These are phyloP conservation scores for Triangularia verruculosa DNA, from an alignment of 2,329 filamentous ascomycete genomes.

Conservation along the genomic window DNA sequence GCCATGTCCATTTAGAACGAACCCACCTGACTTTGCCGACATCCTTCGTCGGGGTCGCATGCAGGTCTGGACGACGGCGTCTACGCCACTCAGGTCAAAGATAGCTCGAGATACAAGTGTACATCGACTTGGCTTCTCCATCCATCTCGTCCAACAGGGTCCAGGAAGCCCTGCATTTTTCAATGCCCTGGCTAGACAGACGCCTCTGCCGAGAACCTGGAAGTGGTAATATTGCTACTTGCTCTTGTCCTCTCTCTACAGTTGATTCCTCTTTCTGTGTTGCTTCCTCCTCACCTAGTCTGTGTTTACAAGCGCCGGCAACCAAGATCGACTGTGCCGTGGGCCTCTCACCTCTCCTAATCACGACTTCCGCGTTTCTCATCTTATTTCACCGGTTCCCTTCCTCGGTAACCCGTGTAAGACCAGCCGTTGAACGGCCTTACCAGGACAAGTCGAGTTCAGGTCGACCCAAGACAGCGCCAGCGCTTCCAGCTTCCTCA, in stretches of 20 bases:
- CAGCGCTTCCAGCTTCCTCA: conserved; percentile 23
- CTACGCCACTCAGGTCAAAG: conserved; percentile 35
- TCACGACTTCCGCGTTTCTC: background rate
- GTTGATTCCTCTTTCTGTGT: background rate
- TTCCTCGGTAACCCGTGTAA: background rate
- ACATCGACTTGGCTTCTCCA: conserved; percentile 5
- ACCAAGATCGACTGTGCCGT: conserved; percentile 1
- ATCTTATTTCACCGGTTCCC: conserved; percentile 1
- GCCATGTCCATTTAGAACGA: conserved; percentile 22
- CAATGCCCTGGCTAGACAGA: conserved; percentile 3
- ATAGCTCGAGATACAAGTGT: conserved; percentile 19
- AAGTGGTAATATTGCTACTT: background rate
- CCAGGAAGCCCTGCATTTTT: conserved; percentile 1
- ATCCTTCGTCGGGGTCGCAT: conserved; percentile 29
- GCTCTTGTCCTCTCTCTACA: conserved; percentile 4
- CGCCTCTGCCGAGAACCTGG: conserved; percentile 4
- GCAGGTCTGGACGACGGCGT: conserved; percentile 32
- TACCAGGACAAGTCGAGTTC: conserved; percentile 6
- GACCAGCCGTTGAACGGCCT: conserved; percentile 7
- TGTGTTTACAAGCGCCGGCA: background rate
- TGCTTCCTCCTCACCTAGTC: background rate
- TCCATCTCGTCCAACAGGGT: conserved; percentile 8
- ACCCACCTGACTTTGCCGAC: conserved; percentile 31
- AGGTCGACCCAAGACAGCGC: conserved; percentile 15
- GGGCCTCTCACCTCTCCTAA: background rate